Percentiles rank a stretch among this genome's conserved stretches.
Evolutionary conservation across 495 filamentous ascomycete species (phyloP).

Genomic region (Talaromyces proteolyticus): DNA sequence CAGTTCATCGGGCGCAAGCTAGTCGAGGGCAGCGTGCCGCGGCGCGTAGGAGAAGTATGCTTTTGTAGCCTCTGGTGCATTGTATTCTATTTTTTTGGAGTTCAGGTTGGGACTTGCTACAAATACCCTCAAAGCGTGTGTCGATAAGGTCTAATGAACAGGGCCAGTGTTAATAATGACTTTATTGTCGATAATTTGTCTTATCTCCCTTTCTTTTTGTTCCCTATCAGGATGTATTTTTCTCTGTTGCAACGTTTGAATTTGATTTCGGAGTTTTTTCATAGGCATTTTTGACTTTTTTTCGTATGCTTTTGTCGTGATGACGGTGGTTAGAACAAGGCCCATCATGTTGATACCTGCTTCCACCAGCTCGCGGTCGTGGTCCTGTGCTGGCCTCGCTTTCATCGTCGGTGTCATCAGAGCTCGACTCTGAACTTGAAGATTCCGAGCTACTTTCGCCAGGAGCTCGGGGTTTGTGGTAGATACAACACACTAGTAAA

Average conservation of each 20-base stretch:
- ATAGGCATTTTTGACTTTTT: slow-evolving; percentile 88
- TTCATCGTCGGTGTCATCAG: slow-evolving; percentile 57
- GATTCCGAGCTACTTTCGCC: slow-evolving; percentile 84
- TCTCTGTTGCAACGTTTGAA: background rate
- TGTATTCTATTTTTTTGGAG: slow-evolving; percentile 5
- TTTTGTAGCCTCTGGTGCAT: slow-evolving; percentile 27
- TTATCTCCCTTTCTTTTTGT: slow-evolving; percentile 7
- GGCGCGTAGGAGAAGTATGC: slow-evolving; percentile 45
- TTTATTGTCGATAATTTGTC: background rate
- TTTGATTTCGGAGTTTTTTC: slow-evolving; percentile 75
- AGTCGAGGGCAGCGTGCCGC: slow-evolving; percentile 29
- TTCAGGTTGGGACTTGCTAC: background rate
- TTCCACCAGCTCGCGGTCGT: slow-evolving; percentile 15
- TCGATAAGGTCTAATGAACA: background rate
- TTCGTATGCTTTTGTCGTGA: slow-evolving; percentile 39
- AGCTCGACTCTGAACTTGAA: slow-evolving; percentile 55
- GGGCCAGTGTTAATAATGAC: background rate
- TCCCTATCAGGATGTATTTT: background rate
- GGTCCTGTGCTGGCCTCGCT: slow-evolving; percentile 27
- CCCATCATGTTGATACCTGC: slow-evolving; percentile 14
- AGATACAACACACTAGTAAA: slow-evolving; percentile 99
- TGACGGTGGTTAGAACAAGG: slow-evolving; percentile 32
- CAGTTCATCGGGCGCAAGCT: slow-evolving; percentile 11
- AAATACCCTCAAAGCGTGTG: background rate
- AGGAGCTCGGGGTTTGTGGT: slow-evolving; percentile 75